A percentile compares a stretch with the other conserved stretches of the same genome.
Evolutionary conservation across 371 early-diverging fungal genomes (phyloP).

Genomic region (Syncephalastrum monosporum): DNA sequence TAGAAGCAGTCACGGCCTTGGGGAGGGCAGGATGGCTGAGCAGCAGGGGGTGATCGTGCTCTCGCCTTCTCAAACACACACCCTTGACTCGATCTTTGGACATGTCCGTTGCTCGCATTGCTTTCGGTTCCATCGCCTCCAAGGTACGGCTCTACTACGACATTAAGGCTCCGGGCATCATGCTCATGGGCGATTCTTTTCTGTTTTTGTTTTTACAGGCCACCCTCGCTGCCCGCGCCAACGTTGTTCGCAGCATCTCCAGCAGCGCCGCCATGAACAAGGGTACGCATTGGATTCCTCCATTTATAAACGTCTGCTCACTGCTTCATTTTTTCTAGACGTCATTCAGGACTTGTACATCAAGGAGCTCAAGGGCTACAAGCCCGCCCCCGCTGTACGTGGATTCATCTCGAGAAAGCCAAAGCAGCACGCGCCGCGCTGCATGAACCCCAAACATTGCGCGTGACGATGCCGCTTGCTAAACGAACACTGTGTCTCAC

Average conservation of each 20-base stretch:
- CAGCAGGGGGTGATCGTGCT: no score
- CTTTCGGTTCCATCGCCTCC: conserved; percentile 43
- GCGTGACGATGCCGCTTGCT: no score
- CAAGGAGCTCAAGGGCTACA: conserved; percentile 55
- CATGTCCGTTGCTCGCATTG: conserved; percentile 50
- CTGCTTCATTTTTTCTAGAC: conserved; percentile 20
- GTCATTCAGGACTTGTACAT: conserved; percentile 51
- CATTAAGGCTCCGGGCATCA: not conserved
- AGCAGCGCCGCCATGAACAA: conserved; percentile 44
- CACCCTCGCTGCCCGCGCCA: conserved; percentile 25
- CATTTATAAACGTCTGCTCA: not conserved
- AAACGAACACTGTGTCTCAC: not conserved
- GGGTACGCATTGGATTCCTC: conserved; percentile 26
- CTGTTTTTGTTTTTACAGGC: conserved; percentile 12
- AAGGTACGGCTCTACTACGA: conserved; percentile 26
- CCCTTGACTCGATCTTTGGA: no score
- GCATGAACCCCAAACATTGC: no score
- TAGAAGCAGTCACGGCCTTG: no score
- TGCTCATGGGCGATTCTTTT: not conserved
- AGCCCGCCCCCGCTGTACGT: conserved; percentile 50
- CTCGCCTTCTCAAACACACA: no score
- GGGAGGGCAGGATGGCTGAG: no score
- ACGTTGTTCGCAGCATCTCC: conserved; percentile 45
- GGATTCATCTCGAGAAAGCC: no score
- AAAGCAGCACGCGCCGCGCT: no score